phyloP scores from a whole-genome alignment of 148 eudicot genomes.

The Oxyria digyna region DNA sequence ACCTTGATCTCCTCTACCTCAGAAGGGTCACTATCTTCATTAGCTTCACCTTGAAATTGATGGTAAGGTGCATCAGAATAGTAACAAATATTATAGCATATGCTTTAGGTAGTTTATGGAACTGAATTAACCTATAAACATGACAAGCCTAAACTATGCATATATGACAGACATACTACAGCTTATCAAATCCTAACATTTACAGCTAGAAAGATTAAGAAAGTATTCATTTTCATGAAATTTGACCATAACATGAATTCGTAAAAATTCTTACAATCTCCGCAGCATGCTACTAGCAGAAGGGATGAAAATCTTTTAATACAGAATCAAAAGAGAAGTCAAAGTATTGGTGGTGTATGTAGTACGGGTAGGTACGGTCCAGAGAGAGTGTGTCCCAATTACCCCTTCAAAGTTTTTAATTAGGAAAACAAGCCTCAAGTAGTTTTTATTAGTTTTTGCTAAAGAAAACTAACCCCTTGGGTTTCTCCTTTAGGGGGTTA shows the following conservation, averaged over 20 bases:
- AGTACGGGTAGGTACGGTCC: too few species aligned
- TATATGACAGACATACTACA: background rate
- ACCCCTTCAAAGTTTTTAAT: too few species aligned
- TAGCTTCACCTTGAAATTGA: slow-evolving; percentile 20
- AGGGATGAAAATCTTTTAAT: background rate
- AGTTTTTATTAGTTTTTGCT: too few species aligned
- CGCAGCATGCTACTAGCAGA: background rate
- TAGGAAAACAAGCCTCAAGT: too few species aligned
- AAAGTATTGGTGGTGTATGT: background rate
- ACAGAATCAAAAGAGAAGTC: background rate
- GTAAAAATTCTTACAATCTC: background rate
- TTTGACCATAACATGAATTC: background rate
- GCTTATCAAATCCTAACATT: background rate
- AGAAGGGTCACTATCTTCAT: slow-evolving; percentile 16
- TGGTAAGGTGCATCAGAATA: slow-evolving; percentile 2
- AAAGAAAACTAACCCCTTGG: too few species aligned
- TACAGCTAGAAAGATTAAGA: background rate
- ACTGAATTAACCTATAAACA: background rate
- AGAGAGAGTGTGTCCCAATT: too few species aligned
- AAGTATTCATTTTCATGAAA: background rate
- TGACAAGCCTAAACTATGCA: background rate
- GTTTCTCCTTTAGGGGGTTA: too few species aligned
- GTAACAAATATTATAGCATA: background rate
- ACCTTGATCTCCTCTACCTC: slow-evolving; percentile 59
- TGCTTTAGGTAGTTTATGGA: background rate